Percentiles rank a stretch among this genome's conserved stretches.
Conservation (phyloP, 1,139 yeast genomes). For the Taphrina pruni region DNA sequence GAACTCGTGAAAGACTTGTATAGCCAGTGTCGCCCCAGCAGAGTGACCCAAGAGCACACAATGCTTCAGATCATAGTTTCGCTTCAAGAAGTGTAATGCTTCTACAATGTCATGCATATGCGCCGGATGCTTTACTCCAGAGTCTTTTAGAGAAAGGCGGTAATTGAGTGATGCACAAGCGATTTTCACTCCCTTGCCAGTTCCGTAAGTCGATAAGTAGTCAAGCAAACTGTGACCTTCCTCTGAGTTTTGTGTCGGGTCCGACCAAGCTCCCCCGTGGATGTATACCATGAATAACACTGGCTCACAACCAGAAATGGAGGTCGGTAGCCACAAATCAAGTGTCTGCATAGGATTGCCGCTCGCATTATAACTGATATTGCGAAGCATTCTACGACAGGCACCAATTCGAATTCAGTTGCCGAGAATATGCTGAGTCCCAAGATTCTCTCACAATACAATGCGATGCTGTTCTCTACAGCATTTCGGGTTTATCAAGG, state of each 20-base stretch:
- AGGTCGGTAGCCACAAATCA: conserved; percentile 18
- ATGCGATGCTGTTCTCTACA: too few relatives aligned
- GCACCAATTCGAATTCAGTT: too few relatives aligned
- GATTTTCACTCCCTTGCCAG: conserved; percentile 31
- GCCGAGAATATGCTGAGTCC: too few relatives aligned
- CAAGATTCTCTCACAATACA: too few relatives aligned
- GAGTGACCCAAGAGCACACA: conserved; percentile 71
- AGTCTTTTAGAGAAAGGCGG: conserved; percentile 63
- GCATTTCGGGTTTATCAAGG: too few relatives aligned
- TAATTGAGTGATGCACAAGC: conserved; percentile 63
- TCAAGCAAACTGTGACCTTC: conserved; percentile 60
- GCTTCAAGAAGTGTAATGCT: conserved; percentile 55
- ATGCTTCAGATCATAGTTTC: conserved; percentile 50
- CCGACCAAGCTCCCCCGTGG: conserved; percentile 94
- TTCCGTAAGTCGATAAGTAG: conserved; percentile 42
- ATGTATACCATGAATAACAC: conserved; percentile 58
- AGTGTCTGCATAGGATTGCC: conserved; percentile 15
- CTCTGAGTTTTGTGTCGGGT: conserved; percentile 63
- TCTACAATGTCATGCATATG: conserved; percentile 64
- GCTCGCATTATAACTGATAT: conserved; percentile 13
- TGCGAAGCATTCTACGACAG: background rate
- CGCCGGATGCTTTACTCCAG: conserved; percentile 61
- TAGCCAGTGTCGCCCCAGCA: conserved; percentile 74
- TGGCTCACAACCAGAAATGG: conserved; percentile 33
- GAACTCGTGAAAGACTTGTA: conserved; percentile 58